Base-by-base conservation (phyloP, 2,329 filamentous ascomycete species). In the Rasamsonia emersonii region DNA sequence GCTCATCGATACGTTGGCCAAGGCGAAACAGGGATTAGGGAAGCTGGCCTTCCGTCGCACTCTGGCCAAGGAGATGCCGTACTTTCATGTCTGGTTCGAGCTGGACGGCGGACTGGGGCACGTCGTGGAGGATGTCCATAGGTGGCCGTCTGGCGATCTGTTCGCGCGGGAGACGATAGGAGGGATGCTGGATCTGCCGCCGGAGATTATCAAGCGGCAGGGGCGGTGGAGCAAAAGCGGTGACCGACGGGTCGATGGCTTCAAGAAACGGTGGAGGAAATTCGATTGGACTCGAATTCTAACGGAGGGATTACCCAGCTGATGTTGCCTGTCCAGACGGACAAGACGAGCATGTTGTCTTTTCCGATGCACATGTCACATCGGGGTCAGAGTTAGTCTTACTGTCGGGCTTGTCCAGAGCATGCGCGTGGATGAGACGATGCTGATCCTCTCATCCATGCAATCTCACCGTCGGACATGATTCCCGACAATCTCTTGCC, bases 71-170 rank as follows among this genome's bases (percentile, higher is more conserved):
- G 89, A 98, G 65, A 89, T 93, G 83, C 89, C 93, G 0, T 98
- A 98, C 57, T 98, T 98, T 50, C 91, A 98, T 56, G 89, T 80
- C 13, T 98, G 89, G 88, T 96, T 96, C 54, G 75, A 77, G 32
- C 65, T 98, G 1, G 88, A 98, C 52, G 91, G 91, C 2, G 91
- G 91, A 0, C 61, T 98, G 43, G 91, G 86, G 0, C 91, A 98
- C 56, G 69, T 98, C 6, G 83, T 98, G 0, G 91, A 98, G 60
- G 84, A 98, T 46, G 67, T 77, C 17, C 72, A 77, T 29, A 69
- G 78, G 30, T 98, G 91, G 91, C 93, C 93, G 0, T 75, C 73
- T 47, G 89, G 89, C 0, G 91, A 98, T 58, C 57, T 95, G 11
- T 98, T 98, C 55, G 91, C 91, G 2, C 69, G 91, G 33, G 91